Percentiles rank a stretch among this genome's conserved stretches.
phyloP scores from a whole-genome alignment of 371 early-diverging fungal genomes.

The Mucor velutinosus region DNA sequence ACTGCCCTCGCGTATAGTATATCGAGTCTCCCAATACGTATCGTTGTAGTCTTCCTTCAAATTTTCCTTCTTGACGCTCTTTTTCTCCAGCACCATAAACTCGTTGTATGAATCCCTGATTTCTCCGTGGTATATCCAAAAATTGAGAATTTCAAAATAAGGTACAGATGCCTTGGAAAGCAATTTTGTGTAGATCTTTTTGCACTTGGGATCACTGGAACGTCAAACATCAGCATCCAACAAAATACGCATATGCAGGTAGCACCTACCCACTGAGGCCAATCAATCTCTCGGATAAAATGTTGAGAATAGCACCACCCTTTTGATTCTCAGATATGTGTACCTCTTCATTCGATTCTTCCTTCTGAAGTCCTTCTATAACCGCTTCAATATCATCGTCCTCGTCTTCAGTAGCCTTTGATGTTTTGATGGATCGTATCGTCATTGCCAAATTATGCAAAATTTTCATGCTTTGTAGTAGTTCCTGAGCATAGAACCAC shows the following conservation, averaged over 20 bases:
- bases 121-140: slow-evolving; percentile 90
- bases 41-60: slow-evolving; percentile 77
- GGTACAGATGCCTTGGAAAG: slow-evolving; percentile 80
- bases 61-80: slow-evolving; percentile 61
- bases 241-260: slow-evolving; percentile 7
- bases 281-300: slow-evolving; percentile 64
- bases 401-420: neutral
- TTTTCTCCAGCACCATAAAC: slow-evolving; percentile 83
- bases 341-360: slow-evolving; percentile 28
- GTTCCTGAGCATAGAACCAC: slow-evolving; percentile 86
- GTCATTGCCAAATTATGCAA: slow-evolving; percentile 65
- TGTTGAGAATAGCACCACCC: slow-evolving; percentile 66
- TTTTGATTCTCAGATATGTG: slow-evolving; percentile 54
- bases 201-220: slow-evolving; percentile 73
- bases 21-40: slow-evolving; percentile 84
- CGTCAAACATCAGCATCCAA: slow-evolving; percentile 26
- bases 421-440: slow-evolving; percentile 32
- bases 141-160: slow-evolving; percentile 76
- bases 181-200: slow-evolving; percentile 75
- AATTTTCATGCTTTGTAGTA: slow-evolving; percentile 68
- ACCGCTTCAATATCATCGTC: slow-evolving; percentile 54
- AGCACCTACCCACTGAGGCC: slow-evolving; percentile 66
- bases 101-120: slow-evolving; percentile 86
- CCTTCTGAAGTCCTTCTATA: slow-evolving; percentile 51
- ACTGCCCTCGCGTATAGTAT: slow-evolving; percentile 63